Evolutionary conservation across 257 asterid species (phyloP).

Genomic region (Solanum chiquidenum): DNA sequence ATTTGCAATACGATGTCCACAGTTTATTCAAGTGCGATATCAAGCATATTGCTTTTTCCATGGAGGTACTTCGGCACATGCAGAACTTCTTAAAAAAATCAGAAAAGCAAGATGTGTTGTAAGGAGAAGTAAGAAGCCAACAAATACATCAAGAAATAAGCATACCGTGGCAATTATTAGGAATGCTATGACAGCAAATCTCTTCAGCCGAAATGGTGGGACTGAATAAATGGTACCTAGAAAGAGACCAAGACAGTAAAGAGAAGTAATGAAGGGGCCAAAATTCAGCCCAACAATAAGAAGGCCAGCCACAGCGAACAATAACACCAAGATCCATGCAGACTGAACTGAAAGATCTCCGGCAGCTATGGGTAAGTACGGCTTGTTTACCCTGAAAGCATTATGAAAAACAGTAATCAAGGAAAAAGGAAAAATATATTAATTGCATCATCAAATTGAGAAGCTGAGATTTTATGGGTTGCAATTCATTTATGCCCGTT

Average conservation of each 20-base stretch:
- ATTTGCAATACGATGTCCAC: neutral
- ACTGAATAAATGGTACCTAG: slow-evolving; percentile 95
- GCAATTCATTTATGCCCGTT: neutral
- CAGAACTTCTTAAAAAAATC: neutral
- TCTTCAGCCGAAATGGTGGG: slow-evolving; percentile 95
- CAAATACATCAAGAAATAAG: neutral
- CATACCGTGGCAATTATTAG: slow-evolving; percentile 93
- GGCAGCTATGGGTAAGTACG: slow-evolving; percentile 96
- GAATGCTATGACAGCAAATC: slow-evolving; percentile 71
- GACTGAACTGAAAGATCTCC: slow-evolving; percentile 88
- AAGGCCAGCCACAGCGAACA: slow-evolving; percentile 69
- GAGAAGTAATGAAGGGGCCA: slow-evolving; percentile 81
- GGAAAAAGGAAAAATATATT: neutral
- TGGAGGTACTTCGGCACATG: neutral
- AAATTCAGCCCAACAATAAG: slow-evolving; percentile 69
- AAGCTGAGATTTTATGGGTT: neutral
- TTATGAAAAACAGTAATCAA: neutral
- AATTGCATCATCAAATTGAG: neutral
- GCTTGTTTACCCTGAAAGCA: slow-evolving; percentile 87
- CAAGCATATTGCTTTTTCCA: neutral
- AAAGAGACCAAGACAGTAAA: slow-evolving; percentile 86
- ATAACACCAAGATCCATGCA: slow-evolving; percentile 80
- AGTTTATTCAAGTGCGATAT: neutral
- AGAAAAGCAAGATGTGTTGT: neutral
- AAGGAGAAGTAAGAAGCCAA: neutral